Percentiles rank a stretch among this genome's conserved stretches.
Evolutionary conservation across 2,329 filamentous ascomycete species (phyloP).

Genomic region (Pestalotiopsis sp.): DNA sequence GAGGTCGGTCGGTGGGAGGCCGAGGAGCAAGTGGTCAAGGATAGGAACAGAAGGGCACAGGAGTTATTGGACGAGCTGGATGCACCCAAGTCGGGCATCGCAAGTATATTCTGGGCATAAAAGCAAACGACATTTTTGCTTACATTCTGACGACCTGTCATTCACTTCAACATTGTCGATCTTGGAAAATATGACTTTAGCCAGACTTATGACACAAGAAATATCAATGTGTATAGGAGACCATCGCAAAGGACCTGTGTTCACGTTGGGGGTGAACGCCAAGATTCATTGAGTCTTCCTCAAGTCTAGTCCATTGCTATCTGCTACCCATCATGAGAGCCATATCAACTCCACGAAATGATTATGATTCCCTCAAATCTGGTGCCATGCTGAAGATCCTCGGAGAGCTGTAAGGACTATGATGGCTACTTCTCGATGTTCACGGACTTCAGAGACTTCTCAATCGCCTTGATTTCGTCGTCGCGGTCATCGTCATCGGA

Average conservation of each 20-base stretch:
- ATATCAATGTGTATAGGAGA: no score
- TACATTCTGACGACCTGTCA: background rate
- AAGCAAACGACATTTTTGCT: background rate
- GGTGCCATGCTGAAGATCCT: background rate
- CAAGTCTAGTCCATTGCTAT: no score
- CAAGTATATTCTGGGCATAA: constrained; percentile 43
- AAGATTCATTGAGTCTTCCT: no score
- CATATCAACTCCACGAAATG: no score
- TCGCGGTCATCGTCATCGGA: background rate
- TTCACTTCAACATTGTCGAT: background rate
- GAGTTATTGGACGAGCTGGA: constrained; percentile 54
- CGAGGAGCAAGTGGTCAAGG: constrained; percentile 55
- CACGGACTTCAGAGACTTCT: constrained; percentile 7
- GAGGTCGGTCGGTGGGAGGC: constrained; percentile 54
- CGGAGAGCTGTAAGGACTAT: background rate
- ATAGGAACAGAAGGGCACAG: constrained; percentile 50
- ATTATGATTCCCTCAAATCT: background rate
- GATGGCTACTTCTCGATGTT: background rate
- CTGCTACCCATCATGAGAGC: no score
- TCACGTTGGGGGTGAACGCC: no score
- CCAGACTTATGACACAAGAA: no score
- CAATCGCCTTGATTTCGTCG: constrained; percentile 7
- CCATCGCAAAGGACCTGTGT: no score
- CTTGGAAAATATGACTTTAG: no score
- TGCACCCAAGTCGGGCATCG: constrained; percentile 35